phyloP scores from a whole-genome alignment of 768 basidiomycete species.

The Piloderma croceum region DNA sequence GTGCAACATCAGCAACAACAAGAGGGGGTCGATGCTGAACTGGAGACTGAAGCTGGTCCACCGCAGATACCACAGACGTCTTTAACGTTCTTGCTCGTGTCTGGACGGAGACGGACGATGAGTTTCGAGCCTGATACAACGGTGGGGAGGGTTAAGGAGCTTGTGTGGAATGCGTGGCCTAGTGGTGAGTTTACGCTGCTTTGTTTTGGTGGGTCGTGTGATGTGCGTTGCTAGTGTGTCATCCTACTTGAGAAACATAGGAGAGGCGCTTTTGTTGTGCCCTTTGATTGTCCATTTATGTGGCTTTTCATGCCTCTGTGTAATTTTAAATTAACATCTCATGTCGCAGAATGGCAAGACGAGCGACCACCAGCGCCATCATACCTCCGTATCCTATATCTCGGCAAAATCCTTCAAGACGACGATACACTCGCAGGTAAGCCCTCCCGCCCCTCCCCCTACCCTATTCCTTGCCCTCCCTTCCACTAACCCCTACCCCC shows the following conservation, averaged over 20 bases:
- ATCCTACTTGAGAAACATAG: neutral
- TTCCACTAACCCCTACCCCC: constrained; percentile 10
- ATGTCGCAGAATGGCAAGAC: constrained; percentile 58
- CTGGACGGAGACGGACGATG: constrained; percentile 64
- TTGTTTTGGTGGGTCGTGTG: no score
- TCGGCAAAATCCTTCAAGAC: constrained; percentile 79
- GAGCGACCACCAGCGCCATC: constrained; percentile 67
- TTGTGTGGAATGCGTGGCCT: constrained; percentile 82
- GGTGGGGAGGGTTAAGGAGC: constrained; percentile 74
- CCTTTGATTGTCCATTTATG: neutral
- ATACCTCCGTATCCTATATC: constrained; percentile 67
- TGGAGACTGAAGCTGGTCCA: constrained; percentile 20
- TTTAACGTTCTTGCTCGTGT: constrained; percentile 68
- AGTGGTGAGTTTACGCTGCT: constrained; percentile 57
- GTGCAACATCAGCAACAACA: constrained; percentile 8
- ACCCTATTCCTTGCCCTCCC: constrained; percentile 6
- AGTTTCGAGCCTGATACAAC: constrained; percentile 71
- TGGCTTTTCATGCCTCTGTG: neutral
- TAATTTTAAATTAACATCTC: neutral
- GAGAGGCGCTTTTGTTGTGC: neutral
- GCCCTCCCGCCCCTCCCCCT: constrained; percentile 6
- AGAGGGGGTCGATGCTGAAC: constrained; percentile 8
- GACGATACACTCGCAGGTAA: constrained; percentile 61
- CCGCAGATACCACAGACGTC: constrained; percentile 61
- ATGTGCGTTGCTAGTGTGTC: no score